Conservation (phyloP, 192 early-diverging fungal species). For the Backusella psychrophila region DNA sequence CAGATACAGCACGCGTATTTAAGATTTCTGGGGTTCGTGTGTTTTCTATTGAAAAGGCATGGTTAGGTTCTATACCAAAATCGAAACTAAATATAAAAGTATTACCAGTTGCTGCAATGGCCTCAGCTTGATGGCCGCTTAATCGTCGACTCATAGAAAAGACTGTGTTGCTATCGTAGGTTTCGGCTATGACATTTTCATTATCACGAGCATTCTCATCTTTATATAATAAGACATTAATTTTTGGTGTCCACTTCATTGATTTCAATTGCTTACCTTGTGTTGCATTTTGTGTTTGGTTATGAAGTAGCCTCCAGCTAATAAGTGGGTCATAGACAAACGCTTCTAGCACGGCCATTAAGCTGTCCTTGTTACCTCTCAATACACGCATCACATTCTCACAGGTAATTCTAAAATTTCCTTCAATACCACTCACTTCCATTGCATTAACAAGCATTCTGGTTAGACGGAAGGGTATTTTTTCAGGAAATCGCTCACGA, state of each 20-base stretch:
- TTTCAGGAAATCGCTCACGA: constrained; percentile 95
- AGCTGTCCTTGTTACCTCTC: constrained; percentile 89
- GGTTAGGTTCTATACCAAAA: neutral
- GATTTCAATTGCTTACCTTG: constrained; percentile 14
- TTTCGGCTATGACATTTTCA: constrained; percentile 18
- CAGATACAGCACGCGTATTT: constrained; percentile 77
- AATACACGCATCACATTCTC: constrained; percentile 95
- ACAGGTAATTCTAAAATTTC: constrained; percentile 94
- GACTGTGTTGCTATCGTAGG: constrained; percentile 21
- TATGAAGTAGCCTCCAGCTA: constrained; percentile 77
- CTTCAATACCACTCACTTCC: constrained; percentile 98
- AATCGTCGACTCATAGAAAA: constrained; percentile 36
- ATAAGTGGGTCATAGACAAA: constrained; percentile 97
- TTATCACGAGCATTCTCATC: constrained; percentile 23
- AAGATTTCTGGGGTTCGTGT: constrained; percentile 44
- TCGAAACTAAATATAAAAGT: neutral
- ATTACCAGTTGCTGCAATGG: constrained; percentile 26
- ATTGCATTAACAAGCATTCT: constrained; percentile 97
- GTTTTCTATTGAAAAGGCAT: constrained; percentile 40
- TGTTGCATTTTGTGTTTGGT: constrained; percentile 41
- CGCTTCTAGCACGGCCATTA: constrained; percentile 98
- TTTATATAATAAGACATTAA: neutral
- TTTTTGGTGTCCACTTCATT: neutral
- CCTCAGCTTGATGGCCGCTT: constrained; percentile 42
- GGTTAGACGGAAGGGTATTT: constrained; percentile 97